Evolutionary conservation across 108 stramenopile species (phyloP).

Genomic region (Asterionellopsis glacialis): DNA sequence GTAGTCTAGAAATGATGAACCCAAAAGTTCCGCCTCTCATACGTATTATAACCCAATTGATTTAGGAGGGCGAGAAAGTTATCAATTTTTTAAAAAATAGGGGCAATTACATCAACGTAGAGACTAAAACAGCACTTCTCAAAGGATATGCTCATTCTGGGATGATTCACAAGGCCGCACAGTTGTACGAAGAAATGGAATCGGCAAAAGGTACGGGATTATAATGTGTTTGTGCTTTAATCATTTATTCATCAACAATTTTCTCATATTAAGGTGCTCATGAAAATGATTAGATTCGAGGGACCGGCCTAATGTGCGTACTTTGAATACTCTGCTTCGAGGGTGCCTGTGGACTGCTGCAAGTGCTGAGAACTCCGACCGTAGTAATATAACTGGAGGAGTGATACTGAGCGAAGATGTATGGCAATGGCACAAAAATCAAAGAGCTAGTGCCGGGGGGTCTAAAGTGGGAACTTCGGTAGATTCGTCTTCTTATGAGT

Average conservation of each 20-base stretch:
- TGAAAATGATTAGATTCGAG: background rate
- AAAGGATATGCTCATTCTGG: constrained; percentile 80
- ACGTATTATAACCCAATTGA: no score
- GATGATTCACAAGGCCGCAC: constrained; percentile 51
- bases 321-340: constrained; percentile 75
- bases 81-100: constrained; percentile 9
- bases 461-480: background rate
- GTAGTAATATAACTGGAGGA: constrained; percentile 53
- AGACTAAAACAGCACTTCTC: constrained; percentile 72
- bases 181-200: constrained; percentile 55
- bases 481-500: constrained; percentile 85
- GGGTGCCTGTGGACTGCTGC: constrained; percentile 85
- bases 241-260: background rate
- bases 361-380: constrained; percentile 10
- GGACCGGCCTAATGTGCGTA: constrained; percentile 64
- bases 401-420: constrained; percentile 64
- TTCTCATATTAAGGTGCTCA: background rate
- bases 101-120: constrained; percentile 23
- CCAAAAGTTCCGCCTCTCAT: no score
- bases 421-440: constrained; percentile 32
- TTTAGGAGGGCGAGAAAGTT: constrained; percentile 41
- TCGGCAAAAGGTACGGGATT: constrained; percentile 9
- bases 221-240: background rate
- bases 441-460: constrained; percentile 5
- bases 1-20: background rate